phyloP scores from a whole-genome alignment of 2,329 filamentous ascomycete species.

The Ophiostoma sp. region DNA sequence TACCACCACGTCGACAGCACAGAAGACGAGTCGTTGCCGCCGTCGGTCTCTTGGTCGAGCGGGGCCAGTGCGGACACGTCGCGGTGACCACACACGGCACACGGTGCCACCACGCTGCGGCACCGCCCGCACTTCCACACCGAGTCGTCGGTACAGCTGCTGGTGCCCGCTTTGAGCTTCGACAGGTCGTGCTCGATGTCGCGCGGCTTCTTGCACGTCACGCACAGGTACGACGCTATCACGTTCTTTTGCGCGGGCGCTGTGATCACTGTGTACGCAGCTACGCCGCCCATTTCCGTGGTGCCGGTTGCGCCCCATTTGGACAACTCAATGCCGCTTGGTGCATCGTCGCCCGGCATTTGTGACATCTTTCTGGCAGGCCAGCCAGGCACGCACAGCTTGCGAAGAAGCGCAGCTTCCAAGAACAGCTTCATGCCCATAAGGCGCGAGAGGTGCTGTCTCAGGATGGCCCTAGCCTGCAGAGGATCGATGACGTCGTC shows the following conservation, averaged over 20 bases:
- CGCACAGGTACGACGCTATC: constrained; percentile 49
- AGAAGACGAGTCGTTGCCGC: constrained; percentile 16
- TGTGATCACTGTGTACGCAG: constrained; percentile 42
- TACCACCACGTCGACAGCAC: constrained; percentile 54
- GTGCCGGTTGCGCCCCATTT: constrained; percentile 51
- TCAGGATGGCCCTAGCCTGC: constrained; percentile 52
- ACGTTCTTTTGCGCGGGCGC: constrained; percentile 50
- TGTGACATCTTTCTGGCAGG: constrained; percentile 31
- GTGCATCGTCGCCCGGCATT: background rate
- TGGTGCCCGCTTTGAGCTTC: background rate
- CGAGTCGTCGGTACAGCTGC: constrained; percentile 1
- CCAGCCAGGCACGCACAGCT: constrained; percentile 55
- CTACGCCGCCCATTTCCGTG: background rate
- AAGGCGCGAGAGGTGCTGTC: constrained; percentile 56
- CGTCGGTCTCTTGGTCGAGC: background rate
- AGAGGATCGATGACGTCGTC: constrained; percentile 49
- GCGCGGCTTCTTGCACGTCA: constrained; percentile 51
- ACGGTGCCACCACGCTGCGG: constrained; percentile 47
- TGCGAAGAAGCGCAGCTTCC: constrained; percentile 56
- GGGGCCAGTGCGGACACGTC: constrained; percentile 34
- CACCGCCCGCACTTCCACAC: constrained; percentile 58
- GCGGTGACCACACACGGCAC: constrained; percentile 54
- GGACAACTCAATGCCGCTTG: constrained; percentile 36
- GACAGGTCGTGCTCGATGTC: constrained; percentile 42
- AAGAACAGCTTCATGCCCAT: constrained; percentile 55